These are phyloP conservation scores for Stephania yunnanensis DNA, from an alignment of 164 flowering plant genomes.

Conservation along the genomic window DNA sequence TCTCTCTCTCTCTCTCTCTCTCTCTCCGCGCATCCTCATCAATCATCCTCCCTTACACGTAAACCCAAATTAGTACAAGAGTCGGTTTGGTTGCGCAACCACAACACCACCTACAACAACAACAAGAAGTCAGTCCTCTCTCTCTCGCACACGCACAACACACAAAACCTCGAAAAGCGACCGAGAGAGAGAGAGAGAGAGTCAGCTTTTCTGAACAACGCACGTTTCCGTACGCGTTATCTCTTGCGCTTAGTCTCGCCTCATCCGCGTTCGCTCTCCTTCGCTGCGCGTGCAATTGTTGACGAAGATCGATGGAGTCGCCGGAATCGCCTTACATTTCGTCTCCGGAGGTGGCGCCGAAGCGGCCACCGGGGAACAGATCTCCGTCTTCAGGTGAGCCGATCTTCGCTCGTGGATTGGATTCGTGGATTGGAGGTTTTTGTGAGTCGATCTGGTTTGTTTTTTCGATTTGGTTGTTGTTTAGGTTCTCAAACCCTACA, in stretches of 20 bases:
- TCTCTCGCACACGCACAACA: not conserved
- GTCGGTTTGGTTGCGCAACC: not conserved
- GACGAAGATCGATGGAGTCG: slow-evolving; percentile 24
- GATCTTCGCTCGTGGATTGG: not conserved
- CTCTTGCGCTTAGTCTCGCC: not conserved
- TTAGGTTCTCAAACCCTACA: slow-evolving; percentile 10
- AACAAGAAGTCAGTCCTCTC: not conserved
- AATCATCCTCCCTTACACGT: not conserved
- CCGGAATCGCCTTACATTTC: slow-evolving; percentile 31
- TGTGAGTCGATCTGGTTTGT: slow-evolving; percentile 8
- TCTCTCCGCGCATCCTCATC: not conserved
- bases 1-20: not conserved
- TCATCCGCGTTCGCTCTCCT: not conserved
- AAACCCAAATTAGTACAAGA: not conserved
- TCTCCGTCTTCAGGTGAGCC: slow-evolving; percentile 22
- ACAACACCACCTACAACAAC: not conserved
- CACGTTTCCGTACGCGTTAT: not conserved
- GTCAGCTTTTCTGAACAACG: not conserved
- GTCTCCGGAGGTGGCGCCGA: slow-evolving; percentile 26
- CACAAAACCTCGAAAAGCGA: not conserved
- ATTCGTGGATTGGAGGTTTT: slow-evolving; percentile 11
- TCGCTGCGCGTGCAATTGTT: not conserved
- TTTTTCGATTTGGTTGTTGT: not conserved
- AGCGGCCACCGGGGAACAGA: slow-evolving; percentile 14
- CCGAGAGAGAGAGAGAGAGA: not conserved